phyloP scores from a whole-genome alignment of 495 filamentous ascomycete genomes.

The Xylaria sp. region DNA sequence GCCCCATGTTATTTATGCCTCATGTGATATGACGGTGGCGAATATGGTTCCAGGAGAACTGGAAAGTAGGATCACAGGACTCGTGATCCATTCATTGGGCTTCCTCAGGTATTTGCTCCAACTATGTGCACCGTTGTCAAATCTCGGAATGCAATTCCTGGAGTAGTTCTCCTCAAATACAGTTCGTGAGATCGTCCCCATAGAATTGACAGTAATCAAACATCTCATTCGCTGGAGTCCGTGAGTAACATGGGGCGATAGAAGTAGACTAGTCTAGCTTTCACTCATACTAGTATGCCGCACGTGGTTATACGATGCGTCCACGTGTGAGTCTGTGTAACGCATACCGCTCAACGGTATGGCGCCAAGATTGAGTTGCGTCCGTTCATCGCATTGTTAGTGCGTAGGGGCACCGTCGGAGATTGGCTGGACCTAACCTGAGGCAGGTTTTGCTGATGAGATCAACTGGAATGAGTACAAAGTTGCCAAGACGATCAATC shows the following conservation, averaged over 20 bases:
- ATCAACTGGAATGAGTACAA: not conserved
- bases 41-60: not conserved
- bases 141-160: not conserved
- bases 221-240: not conserved
- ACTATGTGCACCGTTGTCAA: not conserved
- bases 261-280: not conserved
- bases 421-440: not conserved
- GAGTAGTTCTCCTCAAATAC: not conserved
- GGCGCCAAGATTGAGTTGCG: not conserved
- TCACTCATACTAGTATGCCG: not conserved
- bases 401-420: not conserved
- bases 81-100: not conserved
- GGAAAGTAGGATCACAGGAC: not conserved
- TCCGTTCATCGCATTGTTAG: not conserved
- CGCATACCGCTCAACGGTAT: not conserved
- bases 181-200: not conserved
- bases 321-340: not conserved
- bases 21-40: not conserved
- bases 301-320: not conserved
- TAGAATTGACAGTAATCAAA: not conserved
- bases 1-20: not conserved
- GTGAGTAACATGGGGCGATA: not conserved
- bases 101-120: not conserved
- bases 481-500: conserved; percentile 13
- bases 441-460: not conserved